Evolutionary conservation across 768 basidiomycete genomes (phyloP), one percentile per base, ranked within the genome.

Genomic region (Amanita thiersii): DNA sequence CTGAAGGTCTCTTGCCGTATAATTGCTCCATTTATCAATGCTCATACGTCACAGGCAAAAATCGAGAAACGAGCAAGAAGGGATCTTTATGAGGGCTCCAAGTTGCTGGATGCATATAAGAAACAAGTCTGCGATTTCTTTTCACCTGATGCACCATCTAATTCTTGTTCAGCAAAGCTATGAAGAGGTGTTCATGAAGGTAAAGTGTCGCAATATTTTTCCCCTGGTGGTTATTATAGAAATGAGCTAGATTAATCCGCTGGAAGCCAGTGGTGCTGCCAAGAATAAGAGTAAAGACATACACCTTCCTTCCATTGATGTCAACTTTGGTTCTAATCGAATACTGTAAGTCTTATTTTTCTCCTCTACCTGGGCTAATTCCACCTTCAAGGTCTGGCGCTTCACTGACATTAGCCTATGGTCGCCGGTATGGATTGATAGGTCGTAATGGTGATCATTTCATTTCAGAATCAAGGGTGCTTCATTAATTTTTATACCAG

Each of bases 101-200:
- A 96, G 61, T 68, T 99, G 23, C 71, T 99, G 41, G 91, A 96
- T 55, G 82, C 90, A 50, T 82, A 88, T 61, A 79, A 82, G 60
- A 92, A 91, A 65, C 90, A 92, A 70, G 86, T 81, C 48, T 41
- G 66, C 50, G 29, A 14, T 3, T 9, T 29, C 20, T 18, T n/a
- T n/a, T n/a, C n/a, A n/a, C n/a, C n/a, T n/a, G n/a, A n/a, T n/a
- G n/a, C n/a, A n/a, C n/a, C n/a, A n/a, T n/a, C n/a, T n/a, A n/a
- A n/a, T n/a, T n/a, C n/a, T n/a, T n/a, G n/a, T n/a, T n/a, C 52
- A 98, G 82, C 91, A 97, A 86, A 78, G 83, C 14, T 98, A 97
- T 63, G 94, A 98, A 57, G 96, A 99, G 57, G 83, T 99, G 79
- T 99, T 92, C 66, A 88, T 99, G 87, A 90, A 96, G 73, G 91